These are phyloP conservation scores for Nicotiana obtusifolia DNA, from an alignment of 257 asterid species.

Conservation along the genomic window DNA sequence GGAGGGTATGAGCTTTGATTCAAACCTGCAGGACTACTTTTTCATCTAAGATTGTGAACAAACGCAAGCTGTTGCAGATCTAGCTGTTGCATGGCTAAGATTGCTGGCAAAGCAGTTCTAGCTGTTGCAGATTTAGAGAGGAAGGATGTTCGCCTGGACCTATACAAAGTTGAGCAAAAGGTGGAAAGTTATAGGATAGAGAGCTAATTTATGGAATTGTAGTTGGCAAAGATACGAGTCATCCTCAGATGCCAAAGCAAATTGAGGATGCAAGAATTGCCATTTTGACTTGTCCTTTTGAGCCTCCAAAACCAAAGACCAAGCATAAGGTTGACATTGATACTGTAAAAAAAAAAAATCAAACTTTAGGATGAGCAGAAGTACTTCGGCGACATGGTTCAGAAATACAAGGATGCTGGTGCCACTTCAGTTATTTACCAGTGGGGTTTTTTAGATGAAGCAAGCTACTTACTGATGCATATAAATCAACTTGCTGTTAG, in stretches of 20 bases:
- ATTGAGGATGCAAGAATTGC: conserved; percentile 79
- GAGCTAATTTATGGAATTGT: conserved; percentile 71
- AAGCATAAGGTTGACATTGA: conserved; percentile 91
- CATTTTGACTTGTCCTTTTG: conserved; percentile 84
- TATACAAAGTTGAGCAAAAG: conserved; percentile 82
- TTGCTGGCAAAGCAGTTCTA: conserved; percentile 85
- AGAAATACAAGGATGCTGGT: conserved; percentile 88
- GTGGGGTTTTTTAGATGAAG: too few relatives aligned
- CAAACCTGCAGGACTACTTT: conserved; percentile 89
- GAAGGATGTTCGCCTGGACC: conserved; percentile 74
- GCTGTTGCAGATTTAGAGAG: conserved; percentile 95
- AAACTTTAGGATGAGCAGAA: conserved; percentile 69
- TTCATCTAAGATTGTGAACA: conserved; percentile 91
- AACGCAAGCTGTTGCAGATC: conserved; percentile 59
- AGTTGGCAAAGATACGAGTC: conserved; percentile 91
- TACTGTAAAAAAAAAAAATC: conserved; percentile 61
- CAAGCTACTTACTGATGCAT: conserved; percentile 67
- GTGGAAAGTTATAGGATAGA: conserved; percentile 89
- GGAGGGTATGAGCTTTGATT: conserved; percentile 35
- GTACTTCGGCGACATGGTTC: conserved; percentile 88
- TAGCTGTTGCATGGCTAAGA: conserved; percentile 68
- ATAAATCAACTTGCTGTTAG: conserved; percentile 82
- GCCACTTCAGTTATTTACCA: conserved; percentile 67
- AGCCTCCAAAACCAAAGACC: conserved; percentile 94
- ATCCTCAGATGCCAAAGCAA: conserved; percentile 93